phyloP scores from a whole-genome alignment of 225 moss, liverwort and hornwort genomes.

The Asterella californica region DNA sequence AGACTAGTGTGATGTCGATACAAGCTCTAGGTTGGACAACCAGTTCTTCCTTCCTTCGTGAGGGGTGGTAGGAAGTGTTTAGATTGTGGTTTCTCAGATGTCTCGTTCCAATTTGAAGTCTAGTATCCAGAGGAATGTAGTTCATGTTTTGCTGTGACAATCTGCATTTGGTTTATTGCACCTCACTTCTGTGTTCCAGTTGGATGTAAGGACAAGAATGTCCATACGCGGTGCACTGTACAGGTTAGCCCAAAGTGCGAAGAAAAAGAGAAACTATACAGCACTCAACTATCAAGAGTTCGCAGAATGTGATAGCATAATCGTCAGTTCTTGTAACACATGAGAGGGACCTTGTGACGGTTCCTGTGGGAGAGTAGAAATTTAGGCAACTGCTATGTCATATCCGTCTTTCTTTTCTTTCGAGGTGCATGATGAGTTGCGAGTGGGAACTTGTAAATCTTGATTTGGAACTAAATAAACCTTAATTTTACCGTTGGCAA shows the following conservation, averaged over 20 bases:
- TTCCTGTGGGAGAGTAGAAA: background rate
- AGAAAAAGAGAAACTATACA: slow-evolving; percentile 10
- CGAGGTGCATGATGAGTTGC: too few species aligned
- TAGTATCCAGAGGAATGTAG: background rate
- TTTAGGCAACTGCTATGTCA: background rate
- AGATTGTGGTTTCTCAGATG: background rate
- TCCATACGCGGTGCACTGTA: slow-evolving; percentile 22
- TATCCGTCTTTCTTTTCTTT: too few species aligned
- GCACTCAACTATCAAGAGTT: background rate
- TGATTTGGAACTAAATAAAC: background rate
- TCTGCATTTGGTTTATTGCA: background rate
- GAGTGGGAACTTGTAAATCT: background rate
- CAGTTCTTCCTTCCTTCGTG: background rate
- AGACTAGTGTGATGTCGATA: slow-evolving; percentile 2
- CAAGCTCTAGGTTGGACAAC: background rate
- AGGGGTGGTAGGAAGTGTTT: background rate
- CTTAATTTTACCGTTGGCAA: background rate
- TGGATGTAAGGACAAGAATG: slow-evolving; percentile 15
- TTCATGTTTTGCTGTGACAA: background rate
- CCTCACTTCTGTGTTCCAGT: background rate
- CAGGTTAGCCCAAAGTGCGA: slow-evolving; percentile 22
- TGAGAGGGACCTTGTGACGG: background rate
- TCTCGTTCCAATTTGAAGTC: background rate
- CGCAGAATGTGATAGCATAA: background rate
- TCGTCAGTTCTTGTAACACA: background rate